phyloP scores from a whole-genome alignment of 2,329 filamentous ascomycete species.

The Aspergillus pseudotamarii region DNA sequence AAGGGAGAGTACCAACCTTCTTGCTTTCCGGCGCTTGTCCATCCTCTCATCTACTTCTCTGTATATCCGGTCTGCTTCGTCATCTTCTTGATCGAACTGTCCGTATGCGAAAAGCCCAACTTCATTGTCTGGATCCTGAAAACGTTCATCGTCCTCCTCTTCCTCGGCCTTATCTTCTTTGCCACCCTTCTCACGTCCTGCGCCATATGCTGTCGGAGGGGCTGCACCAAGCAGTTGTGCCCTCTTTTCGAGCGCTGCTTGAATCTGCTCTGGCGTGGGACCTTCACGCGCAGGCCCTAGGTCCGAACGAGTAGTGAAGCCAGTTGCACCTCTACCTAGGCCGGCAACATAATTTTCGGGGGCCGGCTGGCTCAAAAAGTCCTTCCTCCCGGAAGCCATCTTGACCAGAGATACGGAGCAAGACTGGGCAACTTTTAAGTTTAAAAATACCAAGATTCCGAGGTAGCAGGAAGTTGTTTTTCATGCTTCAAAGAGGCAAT shows the following conservation, averaged over 20 bases:
- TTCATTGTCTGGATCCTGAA: constrained; percentile 96
- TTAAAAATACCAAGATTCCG: not conserved
- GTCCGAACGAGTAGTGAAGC: constrained; percentile 96
- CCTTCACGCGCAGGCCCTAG: constrained; percentile 92
- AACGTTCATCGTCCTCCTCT: constrained; percentile 77
- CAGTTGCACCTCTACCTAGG: constrained; percentile 94
- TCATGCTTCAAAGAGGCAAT: constrained; percentile 75
- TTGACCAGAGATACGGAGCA: constrained; percentile 20
- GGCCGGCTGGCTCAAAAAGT: constrained; percentile 85
- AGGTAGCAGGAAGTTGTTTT: not conserved
- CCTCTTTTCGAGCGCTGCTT: constrained; percentile 92
- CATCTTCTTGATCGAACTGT: constrained; percentile 95
- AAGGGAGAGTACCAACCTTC: constrained; percentile 70
- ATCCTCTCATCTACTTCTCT: constrained; percentile 96
- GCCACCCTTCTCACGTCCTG: constrained; percentile 65
- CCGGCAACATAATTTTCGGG: constrained; percentile 92
- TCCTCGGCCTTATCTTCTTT: constrained; percentile 69
- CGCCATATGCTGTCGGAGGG: constrained; percentile 74
- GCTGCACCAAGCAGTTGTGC: constrained; percentile 77
- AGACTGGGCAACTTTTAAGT: not conserved
- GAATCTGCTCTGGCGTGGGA: constrained; percentile 96
- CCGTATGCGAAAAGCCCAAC: constrained; percentile 93
- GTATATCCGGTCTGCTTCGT: constrained; percentile 96
- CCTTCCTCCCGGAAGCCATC: constrained; percentile 68
- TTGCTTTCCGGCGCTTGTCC: constrained; percentile 81